A percentile compares a stretch with the other conserved stretches of the same genome.
Evolutionary conservation across 495 filamentous ascomycete genomes (phyloP).

Genomic region (Neurospora tetraspora): DNA sequence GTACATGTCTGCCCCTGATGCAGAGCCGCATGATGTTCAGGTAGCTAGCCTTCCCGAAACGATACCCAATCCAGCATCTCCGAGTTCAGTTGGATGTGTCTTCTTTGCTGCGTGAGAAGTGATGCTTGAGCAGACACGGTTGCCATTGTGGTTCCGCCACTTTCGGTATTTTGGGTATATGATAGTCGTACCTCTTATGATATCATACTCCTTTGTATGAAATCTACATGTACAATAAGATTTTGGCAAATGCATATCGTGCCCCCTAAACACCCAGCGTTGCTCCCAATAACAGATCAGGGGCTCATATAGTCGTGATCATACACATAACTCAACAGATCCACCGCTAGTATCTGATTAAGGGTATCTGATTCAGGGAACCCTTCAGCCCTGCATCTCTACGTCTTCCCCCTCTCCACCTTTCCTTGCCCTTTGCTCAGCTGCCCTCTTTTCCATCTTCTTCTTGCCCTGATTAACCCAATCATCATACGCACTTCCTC

Average conservation of each 20-base stretch:
- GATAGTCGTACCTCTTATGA: background rate
- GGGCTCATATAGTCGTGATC: background rate
- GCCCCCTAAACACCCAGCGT: background rate
- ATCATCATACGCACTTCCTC: conserved; percentile 53
- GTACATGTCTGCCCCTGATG: background rate
- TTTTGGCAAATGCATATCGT: background rate
- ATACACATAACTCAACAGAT: background rate
- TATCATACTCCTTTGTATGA: background rate
- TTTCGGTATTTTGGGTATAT: background rate
- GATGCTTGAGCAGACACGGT: background rate
- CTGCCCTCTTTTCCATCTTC: conserved; percentile 58
- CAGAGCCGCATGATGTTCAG: background rate
- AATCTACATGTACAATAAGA: background rate
- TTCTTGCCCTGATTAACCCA: conserved; percentile 73
- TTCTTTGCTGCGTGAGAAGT: background rate
- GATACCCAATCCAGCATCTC: background rate
- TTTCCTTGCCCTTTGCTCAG: conserved; percentile 29
- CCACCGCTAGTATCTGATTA: background rate
- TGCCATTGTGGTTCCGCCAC: background rate
- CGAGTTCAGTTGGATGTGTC: background rate
- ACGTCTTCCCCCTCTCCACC: conserved; percentile 31
- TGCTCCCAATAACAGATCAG: background rate
- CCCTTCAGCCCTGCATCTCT: conserved; percentile 31
- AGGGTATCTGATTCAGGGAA: too few species aligned
- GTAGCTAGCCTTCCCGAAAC: background rate